Conservation (phyloP, 129 eudicot genomes). For the Daucus carota region DNA sequence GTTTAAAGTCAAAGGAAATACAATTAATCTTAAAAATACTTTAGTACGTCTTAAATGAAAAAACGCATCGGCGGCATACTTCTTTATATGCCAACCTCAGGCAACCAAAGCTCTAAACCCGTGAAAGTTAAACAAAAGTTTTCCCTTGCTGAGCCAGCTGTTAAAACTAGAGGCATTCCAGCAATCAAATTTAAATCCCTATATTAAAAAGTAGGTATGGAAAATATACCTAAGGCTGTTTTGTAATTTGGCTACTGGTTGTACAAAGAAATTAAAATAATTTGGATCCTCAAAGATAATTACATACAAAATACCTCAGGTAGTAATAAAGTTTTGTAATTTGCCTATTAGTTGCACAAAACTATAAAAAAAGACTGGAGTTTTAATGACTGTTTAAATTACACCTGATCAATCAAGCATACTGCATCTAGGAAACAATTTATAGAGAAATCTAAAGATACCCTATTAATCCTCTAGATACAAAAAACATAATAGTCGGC, state of each 20-base stretch:
- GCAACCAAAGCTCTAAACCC: not conserved
- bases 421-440: not conserved
- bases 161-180: not conserved
- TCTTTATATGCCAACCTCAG: not conserved
- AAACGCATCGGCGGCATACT: no score
- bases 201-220: not conserved
- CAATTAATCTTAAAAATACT: no score
- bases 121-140: no score
- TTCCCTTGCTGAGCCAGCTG: no score
- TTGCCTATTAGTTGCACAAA: not conserved
- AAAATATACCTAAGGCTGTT: not conserved
- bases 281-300: not conserved
- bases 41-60: no score
- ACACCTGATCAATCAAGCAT: not conserved
- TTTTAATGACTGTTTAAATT: not conserved
- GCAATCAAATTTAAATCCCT: not conserved
- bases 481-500: no score
- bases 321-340: no score
- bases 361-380: not conserved
- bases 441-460: not conserved
- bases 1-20: no score
- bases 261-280: not conserved
- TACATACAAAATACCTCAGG: no score
- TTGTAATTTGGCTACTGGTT: not conserved
- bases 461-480: no score